A percentile compares a stretch with the other conserved stretches of the same genome.
phyloP scores from a whole-genome alignment of 2,329 filamentous ascomycete genomes.

The Hansfordia pulvinata region DNA sequence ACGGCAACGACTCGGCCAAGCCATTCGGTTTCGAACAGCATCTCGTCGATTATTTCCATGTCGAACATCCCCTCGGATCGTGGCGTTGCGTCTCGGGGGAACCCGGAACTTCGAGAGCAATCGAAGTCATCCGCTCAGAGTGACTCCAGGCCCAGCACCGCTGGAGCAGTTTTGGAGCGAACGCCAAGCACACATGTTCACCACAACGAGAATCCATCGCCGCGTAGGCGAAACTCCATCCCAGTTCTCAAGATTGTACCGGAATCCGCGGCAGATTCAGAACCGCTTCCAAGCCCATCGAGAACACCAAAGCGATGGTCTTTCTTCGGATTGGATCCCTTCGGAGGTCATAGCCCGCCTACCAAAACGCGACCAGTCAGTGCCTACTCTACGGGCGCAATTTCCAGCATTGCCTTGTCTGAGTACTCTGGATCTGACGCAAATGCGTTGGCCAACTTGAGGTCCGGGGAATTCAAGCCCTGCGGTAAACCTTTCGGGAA shows the following conservation, averaged over 20 bases:
- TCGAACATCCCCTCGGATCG: constrained; percentile 25
- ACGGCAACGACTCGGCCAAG: constrained; percentile 56
- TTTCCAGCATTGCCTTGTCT: too few relatives aligned
- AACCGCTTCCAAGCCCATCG: constrained; percentile 31
- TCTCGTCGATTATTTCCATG: constrained; percentile 61
- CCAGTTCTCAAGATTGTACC: constrained; percentile 40
- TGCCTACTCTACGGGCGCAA: constrained; percentile 28
- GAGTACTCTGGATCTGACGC: too few relatives aligned
- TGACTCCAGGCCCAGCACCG: constrained; percentile 52
- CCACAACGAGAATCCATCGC: constrained; percentile 18
- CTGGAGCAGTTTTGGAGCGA: constrained; percentile 53
- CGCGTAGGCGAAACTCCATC: constrained; percentile 44
- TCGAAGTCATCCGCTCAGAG: constrained; percentile 25
- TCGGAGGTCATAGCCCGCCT: constrained; percentile 29
- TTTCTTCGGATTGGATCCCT: constrained; percentile 47
- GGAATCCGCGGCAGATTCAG: too few relatives aligned
- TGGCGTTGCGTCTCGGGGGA: constrained; percentile 19
- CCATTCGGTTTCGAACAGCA: constrained; percentile 65
- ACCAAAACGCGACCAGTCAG: constrained; percentile 32
- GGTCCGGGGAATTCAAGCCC: too few relatives aligned
- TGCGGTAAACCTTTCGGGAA: constrained; percentile 26
- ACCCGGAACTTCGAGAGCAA: constrained; percentile 19
- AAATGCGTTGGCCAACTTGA: too few relatives aligned
- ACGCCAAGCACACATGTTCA: constrained; percentile 21
- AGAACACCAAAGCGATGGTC: constrained; percentile 44